A percentile compares a stretch with the other conserved stretches of the same genome.
Conservation (phyloP, 1,284 basidiomycete genomes). For the Moesziomyces sp. region DNA sequence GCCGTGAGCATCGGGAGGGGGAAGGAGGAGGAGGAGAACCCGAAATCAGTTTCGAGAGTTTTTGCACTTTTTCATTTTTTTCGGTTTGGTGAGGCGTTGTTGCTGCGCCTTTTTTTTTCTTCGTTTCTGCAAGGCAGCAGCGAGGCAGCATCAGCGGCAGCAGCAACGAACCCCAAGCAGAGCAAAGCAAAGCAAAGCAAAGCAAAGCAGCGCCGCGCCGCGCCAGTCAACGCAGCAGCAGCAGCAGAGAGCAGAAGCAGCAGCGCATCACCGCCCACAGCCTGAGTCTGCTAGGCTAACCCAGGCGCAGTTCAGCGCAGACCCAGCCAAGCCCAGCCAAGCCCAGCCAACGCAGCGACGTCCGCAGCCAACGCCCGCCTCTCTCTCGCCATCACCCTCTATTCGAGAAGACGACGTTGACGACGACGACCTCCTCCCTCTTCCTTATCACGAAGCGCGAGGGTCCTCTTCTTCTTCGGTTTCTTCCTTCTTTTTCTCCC, state of each 20-base stretch:
- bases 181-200: too few relatives aligned
- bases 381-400: slow-evolving; percentile 10
- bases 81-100: background rate
- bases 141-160: background rate
- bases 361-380: background rate
- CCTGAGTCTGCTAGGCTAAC: background rate
- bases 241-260: too few relatives aligned
- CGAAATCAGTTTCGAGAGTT: background rate
- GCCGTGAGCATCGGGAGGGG: too few relatives aligned
- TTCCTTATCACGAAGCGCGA: slow-evolving; percentile 30
- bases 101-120: slow-evolving; percentile 1
- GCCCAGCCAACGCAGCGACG: background rate
- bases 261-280: background rate
- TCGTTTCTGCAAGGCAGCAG: background rate
- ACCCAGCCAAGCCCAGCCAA: too few relatives aligned
- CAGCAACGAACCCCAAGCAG: too few relatives aligned
- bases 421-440: slow-evolving; percentile 26
- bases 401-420: slow-evolving; percentile 2
- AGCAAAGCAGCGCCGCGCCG: too few relatives aligned
- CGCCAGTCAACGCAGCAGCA: too few relatives aligned
- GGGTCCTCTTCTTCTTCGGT: slow-evolving; percentile 21
- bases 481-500: slow-evolving; percentile 18
- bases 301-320: background rate
- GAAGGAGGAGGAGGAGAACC: too few relatives aligned
- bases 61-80: too few relatives aligned